Percentiles rank a stretch among this genome's conserved stretches.
Evolutionary conservation across 495 filamentous ascomycete species (phyloP).

Genomic region (Aspergillus carlsbadensis): DNA sequence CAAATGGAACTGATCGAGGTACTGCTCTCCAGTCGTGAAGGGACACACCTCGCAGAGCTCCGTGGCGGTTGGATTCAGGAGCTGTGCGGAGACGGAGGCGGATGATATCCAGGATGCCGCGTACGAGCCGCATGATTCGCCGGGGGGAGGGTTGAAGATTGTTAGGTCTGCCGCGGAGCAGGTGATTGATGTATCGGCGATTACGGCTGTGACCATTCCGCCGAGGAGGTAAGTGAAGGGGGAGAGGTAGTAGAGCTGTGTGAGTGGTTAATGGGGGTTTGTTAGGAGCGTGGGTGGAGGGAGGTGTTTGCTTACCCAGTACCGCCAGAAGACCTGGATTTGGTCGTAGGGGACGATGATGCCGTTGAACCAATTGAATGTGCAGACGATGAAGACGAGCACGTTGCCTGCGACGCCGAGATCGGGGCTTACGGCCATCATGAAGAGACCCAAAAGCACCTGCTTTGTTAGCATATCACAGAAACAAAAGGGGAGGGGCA

Average conservation of each 20-base stretch:
- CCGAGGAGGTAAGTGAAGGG: constrained; percentile 2
- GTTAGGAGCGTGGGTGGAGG: neutral
- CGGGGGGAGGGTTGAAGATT: neutral
- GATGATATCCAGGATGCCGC: neutral
- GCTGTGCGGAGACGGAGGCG: neutral
- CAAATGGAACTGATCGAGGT: constrained; percentile 4
- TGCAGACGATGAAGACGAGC: constrained; percentile 7
- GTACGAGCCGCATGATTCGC: neutral
- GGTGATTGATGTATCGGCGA: neutral
- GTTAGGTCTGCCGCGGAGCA: neutral
- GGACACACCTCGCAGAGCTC: neutral
- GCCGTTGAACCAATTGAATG: constrained; percentile 9
- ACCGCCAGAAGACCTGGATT: constrained; percentile 7
- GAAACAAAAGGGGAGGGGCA: neutral
- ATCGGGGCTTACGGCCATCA: constrained; percentile 6
- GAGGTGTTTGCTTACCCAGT: neutral
- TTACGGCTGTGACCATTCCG: constrained; percentile 6
- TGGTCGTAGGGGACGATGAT: neutral
- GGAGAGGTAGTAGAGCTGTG: constrained; percentile 4
- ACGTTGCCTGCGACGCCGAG: constrained; percentile 2
- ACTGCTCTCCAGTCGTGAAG: constrained; percentile 3
- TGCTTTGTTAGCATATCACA: neutral
- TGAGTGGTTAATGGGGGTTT: neutral
- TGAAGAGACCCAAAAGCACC: constrained; percentile 1
- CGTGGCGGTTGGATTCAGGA: neutral